A percentile compares a stretch with the other conserved stretches of the same genome.
Evolutionary conservation across 768 basidiomycete species (phyloP).

Genomic region (Tephrocybe sp.): DNA sequence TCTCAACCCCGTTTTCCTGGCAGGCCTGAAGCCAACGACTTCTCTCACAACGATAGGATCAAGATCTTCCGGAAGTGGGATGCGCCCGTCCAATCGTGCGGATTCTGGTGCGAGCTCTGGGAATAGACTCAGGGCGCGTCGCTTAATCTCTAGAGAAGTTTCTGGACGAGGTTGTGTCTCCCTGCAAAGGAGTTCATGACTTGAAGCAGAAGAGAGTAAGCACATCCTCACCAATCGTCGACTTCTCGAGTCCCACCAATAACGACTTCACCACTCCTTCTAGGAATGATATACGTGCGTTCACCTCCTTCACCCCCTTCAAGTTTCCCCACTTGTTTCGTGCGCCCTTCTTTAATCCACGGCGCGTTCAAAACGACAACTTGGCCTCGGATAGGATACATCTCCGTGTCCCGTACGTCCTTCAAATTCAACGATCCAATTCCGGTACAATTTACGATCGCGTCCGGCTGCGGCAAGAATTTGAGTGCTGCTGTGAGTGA

Average conservation of each 20-base stretch:
- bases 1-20: constrained; percentile 12
- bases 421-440: constrained; percentile 10
- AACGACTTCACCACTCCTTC: constrained; percentile 17
- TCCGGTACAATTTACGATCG: constrained; percentile 17
- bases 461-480: background rate
- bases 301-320: constrained; percentile 12
- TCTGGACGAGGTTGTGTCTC: constrained; percentile 10
- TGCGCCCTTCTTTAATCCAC: constrained; percentile 18
- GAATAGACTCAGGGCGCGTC: constrained; percentile 8
- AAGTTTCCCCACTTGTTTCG: constrained; percentile 12
- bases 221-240: constrained; percentile 11
- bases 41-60: constrained; percentile 12
- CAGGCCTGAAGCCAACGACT: constrained; percentile 17
- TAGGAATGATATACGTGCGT: constrained; percentile 16
- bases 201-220: background rate
- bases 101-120: constrained; percentile 10
- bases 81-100: constrained; percentile 1
- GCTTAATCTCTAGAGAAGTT: constrained; percentile 16
- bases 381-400: constrained; percentile 16
- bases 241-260: constrained; percentile 17
- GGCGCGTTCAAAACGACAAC: constrained; percentile 15
- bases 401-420: constrained; percentile 10
- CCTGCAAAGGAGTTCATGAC: constrained; percentile 2
- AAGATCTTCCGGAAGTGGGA: constrained; percentile 12
- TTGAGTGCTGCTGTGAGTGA: constrained; percentile 9